Evolutionary conservation across 495 filamentous ascomycete genomes (phyloP), one percentile per base, ranked within the genome.

Genomic region (Achaetomiella virescens): DNA sequence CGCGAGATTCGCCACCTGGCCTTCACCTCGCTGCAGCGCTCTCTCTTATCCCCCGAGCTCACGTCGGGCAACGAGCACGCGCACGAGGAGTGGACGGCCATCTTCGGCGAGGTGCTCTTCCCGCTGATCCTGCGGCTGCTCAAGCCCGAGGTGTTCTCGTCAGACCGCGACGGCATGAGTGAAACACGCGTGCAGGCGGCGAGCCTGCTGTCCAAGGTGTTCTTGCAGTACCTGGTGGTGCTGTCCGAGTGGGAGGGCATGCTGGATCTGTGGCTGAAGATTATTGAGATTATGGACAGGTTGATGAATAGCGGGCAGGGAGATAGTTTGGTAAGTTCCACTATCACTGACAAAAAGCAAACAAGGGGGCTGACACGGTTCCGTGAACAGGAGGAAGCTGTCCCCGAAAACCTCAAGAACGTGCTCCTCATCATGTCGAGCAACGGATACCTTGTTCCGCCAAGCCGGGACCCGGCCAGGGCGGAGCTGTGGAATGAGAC

Each of bases 261-360:
- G 87, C 74, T 97, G 38, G 88, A 91, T 68, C 78, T 97, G 6
- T 98, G 93, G 93, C 69, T 93, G 17, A 84, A 84, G 69, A 96
- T 97, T 48, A 77, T 98, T 63, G 89, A 93, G 68, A 89, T 97
- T 50, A 91, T 97, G 78, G 93, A 97, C 63, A 81, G 93, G 25
- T 78, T 98, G 62, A 96, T 97, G 86, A 95, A 96, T 68, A 95
- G 89, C 62, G 93, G 93, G 4, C 90, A 96, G 69, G 88, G 89
- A 12, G 90, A 96, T 64, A 90, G 85, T 62, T 71, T 96, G 66
- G 90, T 93, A 80, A 70, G 87, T 61, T 77, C 18, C 17, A 15
- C 3, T 35, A 12, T 22, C 37, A 15, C 29, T 25, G n/a, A n/a
- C n/a, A n/a, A n/a, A n/a, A n/a, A n/a, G n/a, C n/a, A n/a, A n/a